Base-by-base conservation (phyloP, 2,329 filamentous ascomycete species). In the Emmonsia crescens region DNA sequence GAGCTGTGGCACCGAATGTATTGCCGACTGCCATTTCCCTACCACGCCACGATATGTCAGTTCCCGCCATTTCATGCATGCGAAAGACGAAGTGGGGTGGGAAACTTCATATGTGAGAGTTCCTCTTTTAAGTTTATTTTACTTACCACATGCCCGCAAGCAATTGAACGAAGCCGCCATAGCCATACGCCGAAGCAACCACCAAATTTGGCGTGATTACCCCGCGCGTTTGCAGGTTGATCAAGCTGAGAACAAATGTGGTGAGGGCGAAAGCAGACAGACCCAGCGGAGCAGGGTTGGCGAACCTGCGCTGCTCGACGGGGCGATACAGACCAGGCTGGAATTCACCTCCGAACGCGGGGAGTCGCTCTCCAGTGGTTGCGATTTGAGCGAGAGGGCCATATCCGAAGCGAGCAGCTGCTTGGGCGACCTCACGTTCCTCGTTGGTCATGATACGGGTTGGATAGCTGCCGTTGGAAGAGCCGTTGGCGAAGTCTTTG, bases 11-110 rank as follows among this genome's bases (percentile, higher is more conserved):
- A 80, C 89, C 89, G 67, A 93, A 92, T 12, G 89, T 93, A 80
- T 93, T 93, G 62, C 89, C 89, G n/a, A 89, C 82, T 42, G 89
- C 88, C 84, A 93, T 89, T 78, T 93, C 89, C 88, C 88, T 90
- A 65, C 60, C 38, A 48, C 55, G 19, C 24, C 48, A 44, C 19
- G 19, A 57, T 3, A 24, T 58, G 33, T 60, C 19, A 19, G 57
- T 16, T 24, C 29, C 21, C 21, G 24, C 48, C 19, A 16, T 40
- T 40, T 24, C 49, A n/a, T 16, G 0, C 46, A 46, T 5, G 27
- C 56, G 21, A 33, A 21, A 21, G 51, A 49, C 4, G 46, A 16
- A 14, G 12, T 1, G n/a, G 44, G 10, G 21, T 49, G 9, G 46
- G 46, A 27, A 3, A 27, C 21, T 16, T 24, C 19, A 2, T n/a